These are phyloP conservation scores for Gynandropsis gynandra DNA, from an alignment of 345 rosid genomes.

Conservation along the genomic window DNA sequence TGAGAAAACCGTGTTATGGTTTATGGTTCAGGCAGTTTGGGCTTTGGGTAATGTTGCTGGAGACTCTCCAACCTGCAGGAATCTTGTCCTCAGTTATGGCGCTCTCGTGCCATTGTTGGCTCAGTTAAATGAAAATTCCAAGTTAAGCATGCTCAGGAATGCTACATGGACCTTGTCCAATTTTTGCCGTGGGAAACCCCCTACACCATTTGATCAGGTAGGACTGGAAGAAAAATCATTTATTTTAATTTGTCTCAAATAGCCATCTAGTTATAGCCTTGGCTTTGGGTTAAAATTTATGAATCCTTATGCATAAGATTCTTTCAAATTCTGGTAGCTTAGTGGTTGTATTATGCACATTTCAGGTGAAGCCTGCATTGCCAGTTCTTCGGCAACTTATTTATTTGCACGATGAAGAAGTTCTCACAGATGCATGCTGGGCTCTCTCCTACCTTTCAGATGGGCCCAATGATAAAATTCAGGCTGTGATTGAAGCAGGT, in stretches of 20 bases:
- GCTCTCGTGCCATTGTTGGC: slow-evolving; percentile 59
- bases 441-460: slow-evolving; percentile 51
- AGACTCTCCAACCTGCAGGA: slow-evolving; percentile 64
- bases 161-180: slow-evolving; percentile 76
- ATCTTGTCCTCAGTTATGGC: slow-evolving; percentile 58
- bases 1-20: slow-evolving; percentile 6
- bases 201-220: slow-evolving; percentile 68
- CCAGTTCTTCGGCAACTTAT: slow-evolving; percentile 70
- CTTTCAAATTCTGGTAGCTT: slow-evolving; percentile 2
- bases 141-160: slow-evolving; percentile 69
- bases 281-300: background rate
- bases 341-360: slow-evolving; percentile 13
- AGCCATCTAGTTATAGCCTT: slow-evolving; percentile 1
- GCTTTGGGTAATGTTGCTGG: slow-evolving; percentile 81
- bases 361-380: slow-evolving; percentile 75
- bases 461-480: slow-evolving; percentile 87
- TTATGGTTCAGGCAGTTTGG: slow-evolving; percentile 53
- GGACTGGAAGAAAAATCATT: slow-evolving; percentile 14
- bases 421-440: slow-evolving; percentile 89
- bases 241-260: slow-evolving; percentile 14
- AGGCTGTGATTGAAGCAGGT: slow-evolving; percentile 76
- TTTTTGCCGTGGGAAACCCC: slow-evolving; percentile 73
- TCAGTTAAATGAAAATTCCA: slow-evolving; percentile 58
- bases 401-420: slow-evolving; percentile 71
- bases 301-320: background rate